phyloP scores from a whole-genome alignment of 2,329 filamentous ascomycete genomes.

The Xylaria sp. region DNA sequence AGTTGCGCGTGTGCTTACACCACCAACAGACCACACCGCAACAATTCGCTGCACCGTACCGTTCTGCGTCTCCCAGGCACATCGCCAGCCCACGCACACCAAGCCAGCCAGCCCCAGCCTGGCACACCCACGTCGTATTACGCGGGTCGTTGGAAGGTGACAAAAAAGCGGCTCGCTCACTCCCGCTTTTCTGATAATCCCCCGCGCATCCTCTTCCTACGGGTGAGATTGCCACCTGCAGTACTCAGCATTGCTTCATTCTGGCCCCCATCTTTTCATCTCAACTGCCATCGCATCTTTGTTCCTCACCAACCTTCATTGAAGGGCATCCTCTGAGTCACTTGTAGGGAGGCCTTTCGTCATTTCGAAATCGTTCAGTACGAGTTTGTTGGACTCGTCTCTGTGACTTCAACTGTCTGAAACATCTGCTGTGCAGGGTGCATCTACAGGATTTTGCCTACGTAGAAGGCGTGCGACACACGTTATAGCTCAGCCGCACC shows the following conservation, averaged over 20 bases:
- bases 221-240: slow-evolving; percentile 35
- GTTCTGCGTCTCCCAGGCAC: slow-evolving; percentile 36
- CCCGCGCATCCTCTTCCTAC: slow-evolving; percentile 43
- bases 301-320: slow-evolving; percentile 17
- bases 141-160: slow-evolving; percentile 42
- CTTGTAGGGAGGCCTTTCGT: slow-evolving; percentile 5
- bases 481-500: slow-evolving; percentile 1
- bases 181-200: slow-evolving; percentile 44
- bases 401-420: slow-evolving; percentile 1
- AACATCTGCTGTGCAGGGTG: slow-evolving; percentile 21
- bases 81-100: slow-evolving; percentile 33
- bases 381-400: slow-evolving; percentile 14
- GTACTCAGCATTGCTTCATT: slow-evolving; percentile 21
- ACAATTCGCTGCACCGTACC: slow-evolving; percentile 37
- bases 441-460: slow-evolving; percentile 9
- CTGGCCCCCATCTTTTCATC: slow-evolving; percentile 36
- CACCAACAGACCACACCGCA: slow-evolving; percentile 42
- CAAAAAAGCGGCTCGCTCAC: slow-evolving; percentile 44
- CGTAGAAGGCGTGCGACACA: slow-evolving; percentile 1
- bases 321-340: slow-evolving; percentile 9
- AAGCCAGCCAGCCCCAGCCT: slow-evolving; percentile 36
- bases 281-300: slow-evolving; percentile 35
- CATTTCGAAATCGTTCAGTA: background rate
- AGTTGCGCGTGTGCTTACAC: slow-evolving; percentile 46
- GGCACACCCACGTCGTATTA: slow-evolving; percentile 44